These are phyloP conservation scores for Clavispora carvajalis DNA, from an alignment of 805 yeast species.

Conservation along the genomic window DNA sequence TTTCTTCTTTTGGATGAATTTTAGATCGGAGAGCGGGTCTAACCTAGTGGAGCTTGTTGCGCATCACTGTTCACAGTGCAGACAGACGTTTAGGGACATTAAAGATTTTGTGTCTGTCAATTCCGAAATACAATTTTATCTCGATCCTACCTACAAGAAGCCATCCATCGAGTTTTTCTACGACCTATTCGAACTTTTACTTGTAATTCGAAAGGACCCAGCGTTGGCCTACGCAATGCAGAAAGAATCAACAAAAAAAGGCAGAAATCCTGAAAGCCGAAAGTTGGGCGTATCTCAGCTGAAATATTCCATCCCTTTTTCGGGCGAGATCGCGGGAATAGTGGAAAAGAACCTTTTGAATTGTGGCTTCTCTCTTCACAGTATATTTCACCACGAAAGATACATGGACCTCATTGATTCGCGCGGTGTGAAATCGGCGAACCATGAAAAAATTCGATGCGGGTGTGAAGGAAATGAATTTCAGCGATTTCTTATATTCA, in stretches of 20 bases:
- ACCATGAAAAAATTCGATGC: neutral
- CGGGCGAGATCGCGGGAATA: neutral
- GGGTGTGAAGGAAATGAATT: slow-evolving; percentile 2
- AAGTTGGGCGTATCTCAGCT: neutral
- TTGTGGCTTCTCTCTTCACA: neutral
- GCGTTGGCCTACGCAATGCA: neutral
- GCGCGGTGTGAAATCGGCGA: neutral
- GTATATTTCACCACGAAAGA: neutral
- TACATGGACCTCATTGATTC: neutral
- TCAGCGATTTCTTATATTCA: neutral
- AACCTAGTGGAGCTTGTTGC: neutral
- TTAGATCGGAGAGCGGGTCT: neutral
- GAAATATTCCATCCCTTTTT: neutral
- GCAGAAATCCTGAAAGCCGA: neutral
- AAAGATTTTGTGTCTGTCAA: neutral
- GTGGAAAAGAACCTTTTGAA: neutral
- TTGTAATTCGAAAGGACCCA: neutral
- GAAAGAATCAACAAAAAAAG: neutral
- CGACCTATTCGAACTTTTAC: neutral
- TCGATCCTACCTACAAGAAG: neutral
- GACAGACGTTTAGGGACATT: neutral
- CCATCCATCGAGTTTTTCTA: neutral
- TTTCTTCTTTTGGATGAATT: neutral
- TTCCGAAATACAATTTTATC: slow-evolving; percentile 2
- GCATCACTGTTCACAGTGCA: neutral